These are phyloP conservation scores for Physocladia obscura DNA, from an alignment of 192 early-diverging fungal species.

Conservation along the genomic window DNA sequence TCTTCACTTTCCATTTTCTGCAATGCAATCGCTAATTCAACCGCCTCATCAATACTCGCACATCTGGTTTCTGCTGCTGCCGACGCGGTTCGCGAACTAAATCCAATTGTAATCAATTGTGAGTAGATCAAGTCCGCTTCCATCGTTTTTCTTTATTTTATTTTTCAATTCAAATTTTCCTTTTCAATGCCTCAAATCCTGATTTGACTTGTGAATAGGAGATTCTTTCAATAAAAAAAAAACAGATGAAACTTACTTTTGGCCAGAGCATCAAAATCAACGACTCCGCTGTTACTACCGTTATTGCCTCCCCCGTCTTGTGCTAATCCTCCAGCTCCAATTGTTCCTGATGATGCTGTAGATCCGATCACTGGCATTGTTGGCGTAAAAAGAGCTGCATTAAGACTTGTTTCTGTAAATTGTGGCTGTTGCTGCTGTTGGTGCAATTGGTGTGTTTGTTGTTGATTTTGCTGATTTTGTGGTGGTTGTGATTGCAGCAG, in stretches of 20 bases:
- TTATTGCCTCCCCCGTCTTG: background rate
- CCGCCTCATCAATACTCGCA: too few species aligned
- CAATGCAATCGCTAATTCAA: too few species aligned
- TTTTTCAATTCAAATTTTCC: slow-evolving; percentile 27
- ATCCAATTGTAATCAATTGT: too few species aligned
- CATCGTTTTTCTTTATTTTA: too few species aligned
- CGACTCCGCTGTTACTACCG: slow-evolving; percentile 30
- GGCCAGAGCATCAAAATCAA: slow-evolving; percentile 72
- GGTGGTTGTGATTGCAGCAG: background rate
- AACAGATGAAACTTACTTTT: slow-evolving; percentile 41
- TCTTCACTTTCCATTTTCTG: too few species aligned
- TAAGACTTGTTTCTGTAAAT: background rate
- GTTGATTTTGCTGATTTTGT: background rate
- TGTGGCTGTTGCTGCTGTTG: background rate
- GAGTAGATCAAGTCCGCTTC: too few species aligned
- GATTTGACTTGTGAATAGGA: background rate
- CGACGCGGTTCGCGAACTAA: too few species aligned
- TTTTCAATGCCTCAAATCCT: slow-evolving; percentile 73
- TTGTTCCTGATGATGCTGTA: background rate
- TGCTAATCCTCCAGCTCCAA: background rate
- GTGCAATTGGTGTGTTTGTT: background rate
- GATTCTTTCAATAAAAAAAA: background rate
- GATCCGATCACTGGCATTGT: background rate
- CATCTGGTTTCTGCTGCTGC: too few species aligned
- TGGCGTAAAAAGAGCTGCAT: background rate